Base-by-base conservation (phyloP, 164 flowering plant species). In the Annona cherimola region DNA sequence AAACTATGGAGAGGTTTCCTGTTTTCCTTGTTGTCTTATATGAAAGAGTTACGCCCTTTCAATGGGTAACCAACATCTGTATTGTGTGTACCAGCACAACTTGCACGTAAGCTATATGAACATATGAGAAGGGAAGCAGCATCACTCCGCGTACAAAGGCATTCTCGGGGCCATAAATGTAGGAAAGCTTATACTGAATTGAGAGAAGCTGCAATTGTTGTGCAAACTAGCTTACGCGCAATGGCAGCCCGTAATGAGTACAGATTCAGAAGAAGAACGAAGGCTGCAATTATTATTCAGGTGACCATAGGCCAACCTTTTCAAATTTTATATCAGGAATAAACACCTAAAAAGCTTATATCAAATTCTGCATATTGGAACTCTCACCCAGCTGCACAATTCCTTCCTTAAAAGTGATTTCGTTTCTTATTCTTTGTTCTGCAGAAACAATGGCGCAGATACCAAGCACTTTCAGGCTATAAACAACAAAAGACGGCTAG, bases 371-470 rank as follows among this genome's bases (percentile, higher is more conserved):
- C 14, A 54, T 54, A 7, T 6, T 54, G 7, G 7, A 54, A 54
- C 7, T 54, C 14, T 7, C 11, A 14, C 14, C 59, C 18, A 8
- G 14, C 9, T 2, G 57, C 57, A 11, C 57, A 50, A 11, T 50
- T 11, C 9, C 57, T 16, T 50, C 57, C 14, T 50, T 50, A 50
- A 50, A 50, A 26, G 35, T 50, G 57, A 50, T 2, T 50, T 50
- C 9, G 71, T 67, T 59, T 45, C 19, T 42, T 69, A 5, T 14
- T 69, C 26, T 16, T 77, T 66, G 67, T 62, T 20, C 73, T 63
- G 68, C 87, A 92, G 97, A 87, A 90, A 54, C 74, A 61, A 75
- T 92, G 97, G 94, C 83, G 94, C 77, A 72, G 90, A 73, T 77
- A 55, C 78, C 76, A 81, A 73, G 88, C 91, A 42, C 65, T 75